Percentiles rank a stretch among this genome's conserved stretches.
Conservation (phyloP, 805 yeast genomes). For the Saccharomycopsis babjevae region DNA sequence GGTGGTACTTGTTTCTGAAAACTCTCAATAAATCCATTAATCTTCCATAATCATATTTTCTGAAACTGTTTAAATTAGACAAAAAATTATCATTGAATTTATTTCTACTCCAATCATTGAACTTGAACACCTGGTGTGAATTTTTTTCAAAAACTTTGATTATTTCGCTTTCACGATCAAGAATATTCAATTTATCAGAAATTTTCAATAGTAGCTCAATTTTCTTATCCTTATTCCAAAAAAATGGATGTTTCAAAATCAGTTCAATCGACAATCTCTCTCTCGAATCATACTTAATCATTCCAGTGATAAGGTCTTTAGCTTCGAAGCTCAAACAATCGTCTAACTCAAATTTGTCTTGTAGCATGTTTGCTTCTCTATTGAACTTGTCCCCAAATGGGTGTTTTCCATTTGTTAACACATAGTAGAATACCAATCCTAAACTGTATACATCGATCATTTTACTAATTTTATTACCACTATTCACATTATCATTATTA, state of each 20-base stretch:
- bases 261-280: slow-evolving; percentile 59
- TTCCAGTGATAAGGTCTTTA: slow-evolving; percentile 53
- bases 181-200: slow-evolving; percentile 85
- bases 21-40: slow-evolving; percentile 84
- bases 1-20: slow-evolving; percentile 87
- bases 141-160: slow-evolving; percentile 49
- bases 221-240: slow-evolving; percentile 69
- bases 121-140: slow-evolving; percentile 35
- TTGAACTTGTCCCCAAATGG: slow-evolving; percentile 91
- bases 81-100: slow-evolving; percentile 64
- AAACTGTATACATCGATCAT: slow-evolving; percentile 90
- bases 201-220: slow-evolving; percentile 78
- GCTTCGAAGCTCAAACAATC: slow-evolving; percentile 41
- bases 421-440: slow-evolving; percentile 90
- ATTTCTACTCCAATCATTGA: slow-evolving; percentile 81
- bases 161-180: slow-evolving; percentile 57
- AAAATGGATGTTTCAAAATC: slow-evolving; percentile 76
- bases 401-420: slow-evolving; percentile 73
- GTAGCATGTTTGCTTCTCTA: slow-evolving; percentile 82
- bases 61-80: slow-evolving; percentile 79
- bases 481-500: slow-evolving; percentile 27
- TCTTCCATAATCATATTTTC: slow-evolving; percentile 73
- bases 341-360: slow-evolving; percentile 46
- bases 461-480: slow-evolving; percentile 29
- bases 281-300: slow-evolving; percentile 63